Base-by-base conservation (phyloP, 129 eudicot genomes). In the Tagetes erecta region DNA sequence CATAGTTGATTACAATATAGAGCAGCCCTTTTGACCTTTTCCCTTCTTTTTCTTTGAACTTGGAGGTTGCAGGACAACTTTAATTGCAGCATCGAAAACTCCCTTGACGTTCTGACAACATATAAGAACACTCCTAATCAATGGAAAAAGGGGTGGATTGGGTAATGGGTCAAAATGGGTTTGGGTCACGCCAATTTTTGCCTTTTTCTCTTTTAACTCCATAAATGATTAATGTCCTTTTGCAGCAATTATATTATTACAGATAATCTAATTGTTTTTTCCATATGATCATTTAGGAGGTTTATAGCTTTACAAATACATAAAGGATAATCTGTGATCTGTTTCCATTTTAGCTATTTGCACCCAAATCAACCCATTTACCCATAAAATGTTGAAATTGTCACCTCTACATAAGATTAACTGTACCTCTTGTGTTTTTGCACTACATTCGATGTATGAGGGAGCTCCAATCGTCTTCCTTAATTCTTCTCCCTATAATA, bases 31-130 rank as follows among this genome's bases (percentile, higher is more conserved):
- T 80, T 84, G 82, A 67, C 75, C 84, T 55, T 84, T 84, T 34
- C 88, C 88, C 71, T 84, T 84, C 80, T 80, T 84, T 57, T 80
- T 84, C 83, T 84, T 84, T 60, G 83, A 38, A 44, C 83, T 84
- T 65, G 88, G 88, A 73, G 88, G 88, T 76, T 57, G 71, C 39
- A 84, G 74, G 31, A 84, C 88, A 68, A 84, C 88, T 80, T 84
- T 84, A 60, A 84, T 80, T 67, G 88, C 88, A 77, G 88, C 84
- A 63, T 84, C 84, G 11, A 84, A 84, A 33, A 84, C 88, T 46
- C 79, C 82, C 62, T 84, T 84, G 64, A 84, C 83, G 56, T 84
- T 84, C 88, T 80, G 75, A 76, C 51, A 4, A 62, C 70, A 35
- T 34, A 68, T 68, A 44, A 67, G 27, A n/a, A 6, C 38, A 12